A percentile compares a stretch with the other conserved stretches of the same genome.
phyloP scores from a whole-genome alignment of 2,329 filamentous ascomycete species.

The Onygenales sp. region DNA sequence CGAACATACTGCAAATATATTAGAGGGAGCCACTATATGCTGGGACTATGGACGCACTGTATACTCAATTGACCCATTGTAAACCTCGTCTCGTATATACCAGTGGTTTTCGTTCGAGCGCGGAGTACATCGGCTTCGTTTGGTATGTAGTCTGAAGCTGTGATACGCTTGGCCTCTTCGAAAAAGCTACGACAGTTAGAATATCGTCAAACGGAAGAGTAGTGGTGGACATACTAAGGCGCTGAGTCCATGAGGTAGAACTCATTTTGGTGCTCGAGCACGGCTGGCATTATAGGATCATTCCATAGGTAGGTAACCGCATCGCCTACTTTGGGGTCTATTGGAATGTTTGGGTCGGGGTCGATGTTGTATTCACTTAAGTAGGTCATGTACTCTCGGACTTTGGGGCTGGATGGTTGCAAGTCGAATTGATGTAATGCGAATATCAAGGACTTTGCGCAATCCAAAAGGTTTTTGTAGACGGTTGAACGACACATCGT shows the following conservation, averaged over 20 bases:
- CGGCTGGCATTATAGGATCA: slow-evolving; percentile 69
- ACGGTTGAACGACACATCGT: slow-evolving; percentile 91
- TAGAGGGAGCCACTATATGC: slow-evolving; percentile 12
- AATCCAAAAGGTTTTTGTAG: slow-evolving; percentile 97
- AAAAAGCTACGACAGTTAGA: slow-evolving; percentile 64
- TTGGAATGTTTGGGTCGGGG: slow-evolving; percentile 74
- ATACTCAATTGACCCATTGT: slow-evolving; percentile 98
- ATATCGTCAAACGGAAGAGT: background rate
- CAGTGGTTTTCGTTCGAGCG: slow-evolving; percentile 94
- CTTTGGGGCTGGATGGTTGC: slow-evolving; percentile 61
- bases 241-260: slow-evolving; percentile 99
- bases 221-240: slow-evolving; percentile 63
- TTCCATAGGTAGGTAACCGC: slow-evolving; percentile 85
- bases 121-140: slow-evolving; percentile 91
- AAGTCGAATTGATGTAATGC: slow-evolving; percentile 91
- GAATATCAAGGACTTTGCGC: slow-evolving; percentile 82
- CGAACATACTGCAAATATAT: slow-evolving; percentile 71
- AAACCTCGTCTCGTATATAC: slow-evolving; percentile 97
- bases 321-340: slow-evolving; percentile 70
- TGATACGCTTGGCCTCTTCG: slow-evolving; percentile 80
- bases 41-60: slow-evolving; percentile 58
- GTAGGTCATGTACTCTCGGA: slow-evolving; percentile 66
- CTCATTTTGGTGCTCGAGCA: slow-evolving; percentile 91
- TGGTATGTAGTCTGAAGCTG: slow-evolving; percentile 74
- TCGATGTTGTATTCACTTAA: slow-evolving; percentile 83